Evolutionary conservation across 257 asterid genomes (phyloP).

Genomic region (Solanum paucissectum): DNA sequence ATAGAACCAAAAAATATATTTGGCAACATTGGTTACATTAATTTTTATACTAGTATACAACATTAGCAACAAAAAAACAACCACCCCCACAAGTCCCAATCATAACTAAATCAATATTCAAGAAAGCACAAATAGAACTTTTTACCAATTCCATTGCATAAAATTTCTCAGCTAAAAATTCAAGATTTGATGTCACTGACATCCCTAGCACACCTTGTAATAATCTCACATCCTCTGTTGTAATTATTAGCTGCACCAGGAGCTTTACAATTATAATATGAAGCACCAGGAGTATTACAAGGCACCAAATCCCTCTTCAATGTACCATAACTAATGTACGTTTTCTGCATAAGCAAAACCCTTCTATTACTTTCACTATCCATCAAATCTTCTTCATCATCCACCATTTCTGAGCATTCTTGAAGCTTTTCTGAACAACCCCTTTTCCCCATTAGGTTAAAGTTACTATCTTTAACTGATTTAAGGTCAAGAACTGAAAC

Average conservation of each 20-base stretch:
- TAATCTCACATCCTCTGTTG: constrained; percentile 70
- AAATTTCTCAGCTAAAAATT: neutral
- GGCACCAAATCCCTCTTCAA: constrained; percentile 72
- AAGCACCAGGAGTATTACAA: constrained; percentile 72
- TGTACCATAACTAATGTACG: constrained; percentile 63
- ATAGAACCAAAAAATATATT: neutral
- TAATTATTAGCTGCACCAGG: constrained; percentile 55
- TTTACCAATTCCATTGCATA: constrained; percentile 3
- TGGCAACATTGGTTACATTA: neutral
- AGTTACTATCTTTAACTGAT: constrained; percentile 15
- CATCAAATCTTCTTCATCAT: constrained; percentile 29
- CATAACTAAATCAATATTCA: neutral
- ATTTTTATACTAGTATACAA: neutral
- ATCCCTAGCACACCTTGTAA: constrained; percentile 78
- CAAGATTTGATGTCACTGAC: constrained; percentile 6
- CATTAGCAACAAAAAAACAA: neutral
- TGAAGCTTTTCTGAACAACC: constrained; percentile 32
- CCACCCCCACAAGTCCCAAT: neutral
- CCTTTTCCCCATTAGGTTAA: constrained; percentile 27
- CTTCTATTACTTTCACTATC: constrained; percentile 55
- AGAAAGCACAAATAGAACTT: neutral
- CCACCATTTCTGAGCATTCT: constrained; percentile 27
- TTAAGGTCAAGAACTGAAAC: constrained; percentile 28
- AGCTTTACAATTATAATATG: constrained; percentile 53
- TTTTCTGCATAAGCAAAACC: constrained; percentile 39